These are phyloP conservation scores for Aspergillus panamensis DNA, from an alignment of 495 filamentous ascomycete genomes.

Conservation along the genomic window DNA sequence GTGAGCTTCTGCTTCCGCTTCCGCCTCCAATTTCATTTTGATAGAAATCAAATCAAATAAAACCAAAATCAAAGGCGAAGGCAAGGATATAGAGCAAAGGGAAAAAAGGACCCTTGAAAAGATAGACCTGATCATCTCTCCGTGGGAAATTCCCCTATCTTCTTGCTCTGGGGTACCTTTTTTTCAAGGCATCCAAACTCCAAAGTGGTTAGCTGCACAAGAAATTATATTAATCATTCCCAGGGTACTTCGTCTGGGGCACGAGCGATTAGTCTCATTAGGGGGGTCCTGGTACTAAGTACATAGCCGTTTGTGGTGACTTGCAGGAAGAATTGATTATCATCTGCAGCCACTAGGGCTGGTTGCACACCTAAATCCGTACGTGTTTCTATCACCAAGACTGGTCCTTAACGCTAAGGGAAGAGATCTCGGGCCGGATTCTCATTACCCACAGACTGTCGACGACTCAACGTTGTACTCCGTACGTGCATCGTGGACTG, in stretches of 20 bases:
- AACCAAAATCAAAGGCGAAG: too few species aligned
- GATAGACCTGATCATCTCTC: too few species aligned
- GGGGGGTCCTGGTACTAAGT: constrained; percentile 12
- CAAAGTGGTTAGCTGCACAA: constrained; percentile 1
- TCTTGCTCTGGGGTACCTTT: neutral
- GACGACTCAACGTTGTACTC: too few species aligned
- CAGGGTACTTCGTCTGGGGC: constrained; percentile 6
- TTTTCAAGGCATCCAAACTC: neutral
- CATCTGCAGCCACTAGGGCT: constrained; percentile 25
- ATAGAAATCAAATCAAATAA: too few species aligned
- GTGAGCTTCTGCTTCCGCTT: too few species aligned
- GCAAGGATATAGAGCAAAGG: too few species aligned
- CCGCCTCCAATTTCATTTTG: too few species aligned
- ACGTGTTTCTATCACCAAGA: constrained; percentile 1
- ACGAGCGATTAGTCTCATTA: neutral
- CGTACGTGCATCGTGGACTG: neutral
- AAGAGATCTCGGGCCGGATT: constrained; percentile 20
- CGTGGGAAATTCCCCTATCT: too few species aligned
- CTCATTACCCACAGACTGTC: constrained; percentile 2
- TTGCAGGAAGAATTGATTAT: constrained; percentile 23
- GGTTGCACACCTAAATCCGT: constrained; percentile 11
- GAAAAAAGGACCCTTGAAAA: too few species aligned
- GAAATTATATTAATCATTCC: neutral
- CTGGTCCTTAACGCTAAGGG: constrained; percentile 4
- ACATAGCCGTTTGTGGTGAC: constrained; percentile 20